Evolutionary conservation across 768 basidiomycete species (phyloP).

Genomic region (Lactarius hatsudake): DNA sequence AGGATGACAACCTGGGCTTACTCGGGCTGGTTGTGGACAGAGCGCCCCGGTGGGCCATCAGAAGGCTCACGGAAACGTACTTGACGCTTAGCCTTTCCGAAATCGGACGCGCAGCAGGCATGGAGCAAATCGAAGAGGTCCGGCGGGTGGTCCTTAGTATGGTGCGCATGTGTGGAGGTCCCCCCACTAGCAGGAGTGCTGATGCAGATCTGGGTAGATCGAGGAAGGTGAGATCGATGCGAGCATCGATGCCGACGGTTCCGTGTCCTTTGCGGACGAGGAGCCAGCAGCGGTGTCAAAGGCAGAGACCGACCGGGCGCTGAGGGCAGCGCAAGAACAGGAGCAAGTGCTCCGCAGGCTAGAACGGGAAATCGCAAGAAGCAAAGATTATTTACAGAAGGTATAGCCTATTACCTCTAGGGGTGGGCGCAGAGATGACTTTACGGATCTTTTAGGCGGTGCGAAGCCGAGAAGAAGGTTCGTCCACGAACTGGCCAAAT

Average conservation of each 20-base stretch:
- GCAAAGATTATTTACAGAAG: conserved; percentile 73
- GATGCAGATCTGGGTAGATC: conserved; percentile 47
- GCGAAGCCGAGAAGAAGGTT: conserved; percentile 25
- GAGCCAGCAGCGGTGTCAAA: conserved; percentile 57
- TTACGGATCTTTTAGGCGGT: conserved; percentile 18
- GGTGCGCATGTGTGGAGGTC: conserved; percentile 43
- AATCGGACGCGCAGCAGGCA: conserved; percentile 56
- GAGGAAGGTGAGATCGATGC: conserved; percentile 69
- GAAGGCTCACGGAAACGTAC: conserved; percentile 80
- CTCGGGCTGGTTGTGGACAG: conserved; percentile 62
- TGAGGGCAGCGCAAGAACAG: conserved; percentile 57
- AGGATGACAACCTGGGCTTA: conserved; percentile 77
- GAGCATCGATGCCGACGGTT: conserved; percentile 60
- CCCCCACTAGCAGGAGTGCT: not conserved
- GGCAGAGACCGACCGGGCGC: conserved; percentile 56
- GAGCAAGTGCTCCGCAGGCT: conserved; percentile 45
- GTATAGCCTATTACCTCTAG: conserved; percentile 38
- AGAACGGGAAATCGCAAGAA: conserved; percentile 57
- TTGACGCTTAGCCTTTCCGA: conserved; percentile 72
- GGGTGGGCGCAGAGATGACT: not conserved
- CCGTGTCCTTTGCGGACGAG: conserved; percentile 70
- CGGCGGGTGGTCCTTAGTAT: conserved; percentile 64
- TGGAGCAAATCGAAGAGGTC: conserved; percentile 53
- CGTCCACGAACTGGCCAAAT: conserved; percentile 17
- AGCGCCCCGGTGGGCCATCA: conserved; percentile 75